Evolutionary conservation across 306 rosid species (phyloP).

Genomic region (Albizia julibrissin): DNA sequence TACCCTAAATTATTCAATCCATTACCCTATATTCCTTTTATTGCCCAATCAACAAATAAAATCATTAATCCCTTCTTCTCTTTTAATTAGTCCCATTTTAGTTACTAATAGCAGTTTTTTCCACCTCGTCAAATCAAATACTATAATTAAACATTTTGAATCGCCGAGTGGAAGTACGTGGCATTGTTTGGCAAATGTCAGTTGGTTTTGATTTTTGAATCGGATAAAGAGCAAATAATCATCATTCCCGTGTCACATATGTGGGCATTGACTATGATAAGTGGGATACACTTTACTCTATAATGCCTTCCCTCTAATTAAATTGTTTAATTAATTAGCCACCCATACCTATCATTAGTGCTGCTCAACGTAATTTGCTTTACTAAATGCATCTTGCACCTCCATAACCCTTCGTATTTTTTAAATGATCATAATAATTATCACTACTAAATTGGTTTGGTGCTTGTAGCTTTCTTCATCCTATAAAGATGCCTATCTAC

Average conservation of each 20-base stretch:
- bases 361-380: neutral
- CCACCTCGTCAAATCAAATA: too few relatives aligned
- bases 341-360: neutral
- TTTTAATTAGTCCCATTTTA: too few relatives aligned
- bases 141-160: neutral
- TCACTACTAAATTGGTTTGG: neutral
- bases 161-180: neutral
- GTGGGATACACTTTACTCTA: neutral
- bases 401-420: neutral
- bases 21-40: neutral
- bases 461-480: neutral
- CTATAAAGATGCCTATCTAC: neutral
- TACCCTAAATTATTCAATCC: too few relatives aligned
- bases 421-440: neutral
- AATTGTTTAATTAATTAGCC: too few relatives aligned
- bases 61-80: neutral
- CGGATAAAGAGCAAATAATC: neutral
- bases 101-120: too few relatives aligned
- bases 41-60: neutral
- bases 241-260: neutral
- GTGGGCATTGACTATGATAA: neutral
- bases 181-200: neutral
- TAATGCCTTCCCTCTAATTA: neutral
- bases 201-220: neutral
- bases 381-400: neutral